Conservation (phyloP, 129 eudicot genomes). For the sunflower (Helianthus annuus) region HanXRQr2.0-SUNRISE NC_035443.2:40775461-40775960, state of each 20-base stretch:
- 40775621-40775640: conserved; percentile 59
- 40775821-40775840: conserved; percentile 23
- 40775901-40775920: conserved; percentile 21
- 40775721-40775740: conserved; percentile 71
- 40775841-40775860: conserved; percentile 26
- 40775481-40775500: no score
- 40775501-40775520: no score
- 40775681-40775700: conserved; percentile 46
- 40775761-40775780: conserved; percentile 54
- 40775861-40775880: conserved; percentile 10
- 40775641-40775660: conserved; percentile 56
- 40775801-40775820: conserved; percentile 55
- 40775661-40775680: conserved; percentile 74
- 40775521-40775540: neutral
- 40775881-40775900: conserved; percentile 23
- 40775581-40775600: conserved; percentile 63
- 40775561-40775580: conserved; percentile 75
- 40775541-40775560: neutral
- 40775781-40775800: conserved; percentile 59
- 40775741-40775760: conserved; percentile 55
- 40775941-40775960: conserved; percentile 19
- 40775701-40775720: conserved; percentile 51
- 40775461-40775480: no score
- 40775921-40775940: conserved; percentile 30
- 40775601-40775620: conserved; percentile 67